Evolutionary conservation across 176 grass and related monocot species (phyloP), one percentile per base, ranked within the genome.

Genomic region (Chloris gayana): DNA sequence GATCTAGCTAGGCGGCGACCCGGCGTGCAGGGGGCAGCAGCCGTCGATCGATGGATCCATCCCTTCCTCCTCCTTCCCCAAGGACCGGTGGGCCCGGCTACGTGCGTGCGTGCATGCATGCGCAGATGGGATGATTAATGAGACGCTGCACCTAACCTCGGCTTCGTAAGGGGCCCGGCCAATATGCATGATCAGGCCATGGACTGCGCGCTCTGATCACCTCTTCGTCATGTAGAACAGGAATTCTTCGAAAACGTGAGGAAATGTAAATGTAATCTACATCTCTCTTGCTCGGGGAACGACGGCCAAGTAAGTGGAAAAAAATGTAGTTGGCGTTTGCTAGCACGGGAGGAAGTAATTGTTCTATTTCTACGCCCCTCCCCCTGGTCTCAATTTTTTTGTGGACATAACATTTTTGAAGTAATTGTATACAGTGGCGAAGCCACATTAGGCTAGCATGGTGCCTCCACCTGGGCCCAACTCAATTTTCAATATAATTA

Each of bases 71-170:
- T 15, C 5, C 35, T 34, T 33, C 32, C 70, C 4, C 18, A 6
- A 15, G 45, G 31, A 54, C n/a, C 22, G 21, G 56, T 11, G 22
- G 81, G 71, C 41, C 61, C 61, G 46, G 66, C 81, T 83, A 72
- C 74, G 60, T 42, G 13, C 14, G 11, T 66, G 26, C 60, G 5
- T 63, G 26, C 26, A 63, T 63, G 24, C 58, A 61, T 26, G 27
- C 22, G 15, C 51, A 60, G n/a, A 42, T 75, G 33, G 4, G n/a
- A n/a, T n/a, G 33, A 13, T 68, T 58, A 56, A 44, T 41, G 70
- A 57, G 61, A 67, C 71, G 18, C 17, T 10, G 22, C 60, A 83
- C 46, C 58, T 6, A 65, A 66, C 59, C 1, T 25, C 11, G 2
- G 9, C 41, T n/a, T 44, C 1, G 53, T n/a, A n/a, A 22, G 53